Evolutionary conservation across 2,329 filamentous ascomycete species (phyloP).

Genomic region (Scortechinia acanthostroma): DNA sequence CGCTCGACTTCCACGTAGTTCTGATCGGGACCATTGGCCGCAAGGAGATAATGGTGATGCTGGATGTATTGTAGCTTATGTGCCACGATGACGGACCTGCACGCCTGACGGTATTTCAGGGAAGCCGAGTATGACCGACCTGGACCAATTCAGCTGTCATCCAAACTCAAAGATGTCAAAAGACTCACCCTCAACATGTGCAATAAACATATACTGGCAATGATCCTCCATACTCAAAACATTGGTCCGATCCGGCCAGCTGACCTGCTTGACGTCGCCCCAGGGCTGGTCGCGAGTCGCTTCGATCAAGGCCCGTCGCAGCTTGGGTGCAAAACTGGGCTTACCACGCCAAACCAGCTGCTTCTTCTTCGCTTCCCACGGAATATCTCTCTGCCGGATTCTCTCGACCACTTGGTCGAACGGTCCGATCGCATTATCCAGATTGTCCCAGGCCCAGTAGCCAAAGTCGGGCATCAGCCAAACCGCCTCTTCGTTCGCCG

Average conservation of each 20-base stretch:
- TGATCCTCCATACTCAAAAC: constrained; percentile 14
- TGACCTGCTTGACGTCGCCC: constrained; percentile 15
- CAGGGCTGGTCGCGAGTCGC: constrained; percentile 12
- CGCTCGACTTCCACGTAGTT: constrained; percentile 38
- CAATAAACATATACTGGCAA: constrained; percentile 14
- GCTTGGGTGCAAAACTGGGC: constrained; percentile 14
- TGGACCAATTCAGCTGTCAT: not conserved
- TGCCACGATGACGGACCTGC: constrained; percentile 33
- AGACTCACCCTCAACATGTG: constrained; percentile 16
- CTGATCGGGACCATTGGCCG: constrained; percentile 31
- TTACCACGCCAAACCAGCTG: constrained; percentile 19
- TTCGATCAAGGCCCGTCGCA: constrained; percentile 12
- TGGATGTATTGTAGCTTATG: constrained; percentile 38
- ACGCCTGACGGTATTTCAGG: constrained; percentile 20
- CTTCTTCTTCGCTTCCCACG: constrained; percentile 13
- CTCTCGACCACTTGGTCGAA: constrained; percentile 12
- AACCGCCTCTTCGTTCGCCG: constrained; percentile 9
- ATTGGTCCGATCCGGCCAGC: constrained; percentile 13
- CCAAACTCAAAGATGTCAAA: constrained; percentile 9
- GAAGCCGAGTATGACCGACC: not conserved
- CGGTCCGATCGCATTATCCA: constrained; percentile 11
- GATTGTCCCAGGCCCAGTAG: constrained; percentile 10
- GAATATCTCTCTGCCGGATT: constrained; percentile 9
- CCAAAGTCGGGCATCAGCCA: constrained; percentile 14
- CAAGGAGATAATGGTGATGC: constrained; percentile 35